phyloP scores from a whole-genome alignment of 805 yeast species.

The Cyberlindnera veronae region DNA sequence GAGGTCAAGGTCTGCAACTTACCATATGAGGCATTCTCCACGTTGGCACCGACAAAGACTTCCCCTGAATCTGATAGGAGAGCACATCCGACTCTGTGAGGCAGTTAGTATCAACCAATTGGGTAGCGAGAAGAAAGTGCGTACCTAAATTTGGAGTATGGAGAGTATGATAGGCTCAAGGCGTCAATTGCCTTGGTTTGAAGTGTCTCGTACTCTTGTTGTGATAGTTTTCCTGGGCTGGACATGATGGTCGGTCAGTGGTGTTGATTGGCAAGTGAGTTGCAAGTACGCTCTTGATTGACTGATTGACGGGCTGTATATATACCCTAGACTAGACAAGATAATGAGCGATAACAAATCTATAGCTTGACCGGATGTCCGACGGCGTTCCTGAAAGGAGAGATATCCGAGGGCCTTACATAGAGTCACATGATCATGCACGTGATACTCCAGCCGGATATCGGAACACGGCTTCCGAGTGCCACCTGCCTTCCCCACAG shows the following conservation, averaged over 20 bases:
- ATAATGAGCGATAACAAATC: neutral
- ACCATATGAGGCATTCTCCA: constrained; percentile 91
- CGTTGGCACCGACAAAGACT: constrained; percentile 71
- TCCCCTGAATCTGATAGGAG: constrained; percentile 50
- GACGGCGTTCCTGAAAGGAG: no score
- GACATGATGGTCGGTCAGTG: constrained; percentile 4
- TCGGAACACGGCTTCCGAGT: no score
- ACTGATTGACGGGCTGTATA: no score
- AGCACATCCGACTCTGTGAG: constrained; percentile 72
- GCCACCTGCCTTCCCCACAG: no score
- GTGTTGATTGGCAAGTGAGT: no score
- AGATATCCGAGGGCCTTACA: neutral
- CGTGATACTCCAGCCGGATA: no score
- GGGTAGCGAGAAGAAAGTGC: neutral
- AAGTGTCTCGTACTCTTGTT: constrained; percentile 27
- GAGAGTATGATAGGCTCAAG: constrained; percentile 42
- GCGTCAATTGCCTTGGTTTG: constrained; percentile 33
- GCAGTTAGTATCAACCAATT: constrained; percentile 2
- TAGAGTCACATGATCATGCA: neutral
- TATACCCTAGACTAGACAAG: no score
- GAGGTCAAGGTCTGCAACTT: no score
- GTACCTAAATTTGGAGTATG: constrained; percentile 40
- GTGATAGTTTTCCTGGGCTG: constrained; percentile 11
- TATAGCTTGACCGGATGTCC: no score
- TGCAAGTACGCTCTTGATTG: no score